Percentiles rank a stretch among this genome's conserved stretches.
phyloP scores from a whole-genome alignment of 2,329 filamentous ascomycete species.

The Rhinocladiella mackenziei region DNA sequence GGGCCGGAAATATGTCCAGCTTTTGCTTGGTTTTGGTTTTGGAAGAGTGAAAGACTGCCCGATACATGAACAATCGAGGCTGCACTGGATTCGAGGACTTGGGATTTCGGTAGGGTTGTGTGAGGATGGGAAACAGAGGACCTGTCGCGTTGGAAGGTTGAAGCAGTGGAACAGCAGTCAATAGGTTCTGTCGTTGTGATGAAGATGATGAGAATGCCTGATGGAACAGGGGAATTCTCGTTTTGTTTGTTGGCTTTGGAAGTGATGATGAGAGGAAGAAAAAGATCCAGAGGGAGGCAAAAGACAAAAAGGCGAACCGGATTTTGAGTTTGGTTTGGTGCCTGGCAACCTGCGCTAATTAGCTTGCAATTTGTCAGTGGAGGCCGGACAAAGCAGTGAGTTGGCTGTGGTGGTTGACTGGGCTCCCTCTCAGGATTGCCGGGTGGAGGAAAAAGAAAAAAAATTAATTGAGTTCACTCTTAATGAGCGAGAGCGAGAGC shows the following conservation, averaged over 20 bases:
- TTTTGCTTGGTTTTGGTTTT: constrained; percentile 89
- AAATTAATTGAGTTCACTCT: too few relatives aligned
- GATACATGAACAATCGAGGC: constrained; percentile 87
- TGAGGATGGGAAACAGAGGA: constrained; percentile 2
- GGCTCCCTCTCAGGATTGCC: too few relatives aligned
- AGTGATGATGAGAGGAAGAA: constrained; percentile 26
- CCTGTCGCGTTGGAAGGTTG: neutral
- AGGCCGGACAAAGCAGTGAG: too few relatives aligned
- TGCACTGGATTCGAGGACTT: constrained; percentile 20
- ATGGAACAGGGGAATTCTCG: constrained; percentile 17
- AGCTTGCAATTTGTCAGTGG: too few relatives aligned
- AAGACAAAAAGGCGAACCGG: constrained; percentile 8
- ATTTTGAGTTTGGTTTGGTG: too few relatives aligned
- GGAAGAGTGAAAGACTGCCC: constrained; percentile 91
- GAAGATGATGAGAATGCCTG: constrained; percentile 21
- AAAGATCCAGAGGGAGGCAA: constrained; percentile 29
- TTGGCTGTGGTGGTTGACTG: too few relatives aligned
- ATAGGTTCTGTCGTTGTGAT: constrained; percentile 5
- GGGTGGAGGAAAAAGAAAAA: too few relatives aligned
- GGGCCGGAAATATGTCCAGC: constrained; percentile 96
- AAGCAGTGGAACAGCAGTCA: too few relatives aligned
- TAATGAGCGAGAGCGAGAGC: too few relatives aligned
- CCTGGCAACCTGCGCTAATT: too few relatives aligned
- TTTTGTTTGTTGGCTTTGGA: constrained; percentile 13
- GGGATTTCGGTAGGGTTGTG: constrained; percentile 11